phyloP scores from a whole-genome alignment of 768 basidiomycete species.

The Rhodosporidiobolus sp. region DNA sequence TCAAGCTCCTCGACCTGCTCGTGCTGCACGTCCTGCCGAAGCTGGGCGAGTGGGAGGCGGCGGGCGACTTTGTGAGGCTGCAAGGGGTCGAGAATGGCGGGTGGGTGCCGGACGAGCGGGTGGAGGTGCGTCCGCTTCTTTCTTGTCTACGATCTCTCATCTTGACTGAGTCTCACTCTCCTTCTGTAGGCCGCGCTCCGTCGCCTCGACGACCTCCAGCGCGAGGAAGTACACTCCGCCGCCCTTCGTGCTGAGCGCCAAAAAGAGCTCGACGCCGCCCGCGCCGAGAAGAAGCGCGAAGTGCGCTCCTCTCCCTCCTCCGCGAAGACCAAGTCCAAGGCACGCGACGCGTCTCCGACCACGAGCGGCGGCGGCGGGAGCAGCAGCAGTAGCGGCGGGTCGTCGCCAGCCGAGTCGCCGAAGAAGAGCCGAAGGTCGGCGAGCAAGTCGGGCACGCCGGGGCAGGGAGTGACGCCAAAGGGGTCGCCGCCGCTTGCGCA shows the following conservation, averaged over 20 bases:
- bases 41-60: conserved; percentile 38
- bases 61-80: conserved; percentile 28
- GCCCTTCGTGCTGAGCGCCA: conserved; percentile 14
- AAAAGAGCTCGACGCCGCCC: conserved; percentile 16
- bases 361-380: too few relatives aligned
- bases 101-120: conserved; percentile 32
- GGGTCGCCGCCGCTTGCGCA: background rate
- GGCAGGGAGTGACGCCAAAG: background rate
- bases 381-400: background rate
- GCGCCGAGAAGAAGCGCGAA: conserved; percentile 8
- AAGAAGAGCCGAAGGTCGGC: background rate
- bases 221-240: background rate
- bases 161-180: background rate
- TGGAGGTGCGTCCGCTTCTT: conserved; percentile 24
- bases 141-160: background rate
- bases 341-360: background rate
- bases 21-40: conserved; percentile 27
- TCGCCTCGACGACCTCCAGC: conserved; percentile 13
- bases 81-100: conserved; percentile 37
- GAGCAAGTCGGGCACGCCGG: background rate
- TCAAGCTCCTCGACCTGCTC: conserved; percentile 31
- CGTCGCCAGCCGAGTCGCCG: conserved; percentile 7
- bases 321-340: background rate
- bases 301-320: background rate
- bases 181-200: conserved; percentile 5